Evolutionary conservation across 2,329 filamentous ascomycete genomes (phyloP).

Genomic region (Bipolaris zeicola): DNA sequence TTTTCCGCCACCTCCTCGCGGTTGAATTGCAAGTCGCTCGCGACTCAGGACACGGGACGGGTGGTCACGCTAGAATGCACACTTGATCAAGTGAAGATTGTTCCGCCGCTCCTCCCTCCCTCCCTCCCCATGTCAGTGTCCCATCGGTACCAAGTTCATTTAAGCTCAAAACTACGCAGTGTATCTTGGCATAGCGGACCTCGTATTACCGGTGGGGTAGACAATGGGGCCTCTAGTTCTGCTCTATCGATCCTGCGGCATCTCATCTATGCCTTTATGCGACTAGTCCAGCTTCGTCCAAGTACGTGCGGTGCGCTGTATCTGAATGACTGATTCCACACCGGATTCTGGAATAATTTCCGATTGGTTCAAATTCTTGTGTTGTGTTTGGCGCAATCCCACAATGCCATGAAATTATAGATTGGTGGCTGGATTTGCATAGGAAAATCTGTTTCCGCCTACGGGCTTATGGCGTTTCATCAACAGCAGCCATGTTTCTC

Average conservation of each 20-base stretch:
- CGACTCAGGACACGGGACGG: constrained; percentile 2
- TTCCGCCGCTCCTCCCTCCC: constrained; percentile 9
- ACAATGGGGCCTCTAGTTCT: constrained; percentile 1
- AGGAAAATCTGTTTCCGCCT: background rate
- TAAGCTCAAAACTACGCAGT: constrained; percentile 13
- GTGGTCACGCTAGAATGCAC: background rate
- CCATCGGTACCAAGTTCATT: background rate
- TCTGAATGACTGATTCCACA: background rate
- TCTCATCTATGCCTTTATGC: background rate
- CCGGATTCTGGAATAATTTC: background rate
- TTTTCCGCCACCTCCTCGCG: constrained; percentile 7
- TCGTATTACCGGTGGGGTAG: background rate
- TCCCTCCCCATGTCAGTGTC: constrained; percentile 1
- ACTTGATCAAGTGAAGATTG: constrained; percentile 3
- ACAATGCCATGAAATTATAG: background rate
- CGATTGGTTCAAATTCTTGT: background rate
- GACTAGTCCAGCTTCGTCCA: background rate
- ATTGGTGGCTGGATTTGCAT: background rate
- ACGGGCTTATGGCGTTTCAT: background rate
- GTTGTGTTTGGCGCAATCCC: background rate
- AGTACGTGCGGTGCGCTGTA: background rate
- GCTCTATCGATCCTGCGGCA: background rate
- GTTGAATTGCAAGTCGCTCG: background rate
- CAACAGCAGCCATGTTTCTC: background rate
- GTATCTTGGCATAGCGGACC: constrained; percentile 4